These are phyloP conservation scores for Colletotrichum scovillei DNA, from an alignment of 2,329 filamentous ascomycete species.

Conservation along the genomic window DNA sequence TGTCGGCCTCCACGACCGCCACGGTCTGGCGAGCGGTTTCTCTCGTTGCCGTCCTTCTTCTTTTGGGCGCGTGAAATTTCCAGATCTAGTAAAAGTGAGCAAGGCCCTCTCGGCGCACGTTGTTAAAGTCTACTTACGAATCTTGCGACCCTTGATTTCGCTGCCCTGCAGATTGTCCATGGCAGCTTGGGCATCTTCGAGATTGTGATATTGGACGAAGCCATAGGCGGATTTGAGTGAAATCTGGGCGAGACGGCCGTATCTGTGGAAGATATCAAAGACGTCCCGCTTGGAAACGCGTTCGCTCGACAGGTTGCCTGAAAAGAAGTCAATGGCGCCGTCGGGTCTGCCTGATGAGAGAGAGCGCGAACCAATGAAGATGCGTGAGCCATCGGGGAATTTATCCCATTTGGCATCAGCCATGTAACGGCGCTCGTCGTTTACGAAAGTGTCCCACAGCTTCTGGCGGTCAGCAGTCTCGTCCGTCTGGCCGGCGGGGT, in stretches of 20 bases:
- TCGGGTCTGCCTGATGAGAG: slow-evolving; percentile 41
- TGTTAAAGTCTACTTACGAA: slow-evolving; percentile 74
- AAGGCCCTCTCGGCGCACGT: not conserved
- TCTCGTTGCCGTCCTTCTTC: slow-evolving; percentile 72
- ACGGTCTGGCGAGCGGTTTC: slow-evolving; percentile 71
- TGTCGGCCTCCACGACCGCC: slow-evolving; percentile 54
- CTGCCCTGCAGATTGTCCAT: slow-evolving; percentile 83
- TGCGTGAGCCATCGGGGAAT: slow-evolving; percentile 80
- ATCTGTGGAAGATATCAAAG: slow-evolving; percentile 88
- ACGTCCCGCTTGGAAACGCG: slow-evolving; percentile 94
- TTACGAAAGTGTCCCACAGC: slow-evolving; percentile 78
- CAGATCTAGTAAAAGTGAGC: slow-evolving; percentile 68
- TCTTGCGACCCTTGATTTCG: slow-evolving; percentile 88
- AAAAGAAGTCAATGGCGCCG: slow-evolving; percentile 34
- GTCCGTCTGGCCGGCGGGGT: slow-evolving; percentile 44
- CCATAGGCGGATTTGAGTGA: slow-evolving; percentile 97
- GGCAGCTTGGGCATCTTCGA: slow-evolving; percentile 78
- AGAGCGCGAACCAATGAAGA: slow-evolving; percentile 78
- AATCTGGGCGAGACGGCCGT: slow-evolving; percentile 90
- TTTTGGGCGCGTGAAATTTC: slow-evolving; percentile 92
- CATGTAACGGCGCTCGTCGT: slow-evolving; percentile 80
- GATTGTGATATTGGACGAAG: slow-evolving; percentile 91
- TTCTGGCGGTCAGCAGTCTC: slow-evolving; percentile 65
- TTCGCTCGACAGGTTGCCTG: slow-evolving; percentile 92
- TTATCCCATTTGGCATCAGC: slow-evolving; percentile 84